phyloP scores from a whole-genome alignment of 768 basidiomycete species.

The Mycena polygramma region DNA sequence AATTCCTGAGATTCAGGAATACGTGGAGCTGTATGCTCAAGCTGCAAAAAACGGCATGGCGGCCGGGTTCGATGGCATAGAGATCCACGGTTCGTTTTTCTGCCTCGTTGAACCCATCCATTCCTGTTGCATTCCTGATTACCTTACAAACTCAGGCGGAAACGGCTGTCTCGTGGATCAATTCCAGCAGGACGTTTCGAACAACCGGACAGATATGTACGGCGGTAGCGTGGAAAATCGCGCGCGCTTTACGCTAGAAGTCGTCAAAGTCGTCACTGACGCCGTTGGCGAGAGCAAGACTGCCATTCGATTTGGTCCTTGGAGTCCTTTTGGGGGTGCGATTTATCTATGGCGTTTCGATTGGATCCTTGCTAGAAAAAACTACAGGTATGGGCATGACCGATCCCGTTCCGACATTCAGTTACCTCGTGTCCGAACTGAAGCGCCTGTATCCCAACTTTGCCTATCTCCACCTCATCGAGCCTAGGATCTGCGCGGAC shows the following conservation, averaged over 20 bases:
- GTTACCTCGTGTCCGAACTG: constrained; percentile 44
- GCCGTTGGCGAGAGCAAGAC: constrained; percentile 57
- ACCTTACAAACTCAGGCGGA: not conserved
- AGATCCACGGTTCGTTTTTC: constrained; percentile 42
- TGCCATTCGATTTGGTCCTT: constrained; percentile 51
- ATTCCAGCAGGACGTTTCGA: constrained; percentile 57
- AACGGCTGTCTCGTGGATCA: constrained; percentile 54
- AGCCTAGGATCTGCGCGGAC: constrained; percentile 45
- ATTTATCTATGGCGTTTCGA: constrained; percentile 21
- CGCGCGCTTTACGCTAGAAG: constrained; percentile 57
- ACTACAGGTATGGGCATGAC: constrained; percentile 45
- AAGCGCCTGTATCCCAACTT: constrained; percentile 45
- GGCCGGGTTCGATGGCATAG: constrained; percentile 56
- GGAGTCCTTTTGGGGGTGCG: constrained; percentile 42
- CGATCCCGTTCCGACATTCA: constrained; percentile 50
- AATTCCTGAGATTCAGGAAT: constrained; percentile 48
- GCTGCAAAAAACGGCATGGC: constrained; percentile 52
- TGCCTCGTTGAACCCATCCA: not conserved
- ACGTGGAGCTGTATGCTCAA: constrained; percentile 44
- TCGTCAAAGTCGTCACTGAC: constrained; percentile 54
- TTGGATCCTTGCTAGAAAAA: too few relatives aligned
- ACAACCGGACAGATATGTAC: constrained; percentile 63
- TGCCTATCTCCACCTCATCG: constrained; percentile 55
- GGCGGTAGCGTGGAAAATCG: constrained; percentile 67
- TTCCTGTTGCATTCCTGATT: not conserved